A percentile compares a stretch with the other conserved stretches of the same genome.
Conservation (phyloP, 2,329 filamentous ascomycete species). For the Teratosphaeria epicoccoides region DNA sequence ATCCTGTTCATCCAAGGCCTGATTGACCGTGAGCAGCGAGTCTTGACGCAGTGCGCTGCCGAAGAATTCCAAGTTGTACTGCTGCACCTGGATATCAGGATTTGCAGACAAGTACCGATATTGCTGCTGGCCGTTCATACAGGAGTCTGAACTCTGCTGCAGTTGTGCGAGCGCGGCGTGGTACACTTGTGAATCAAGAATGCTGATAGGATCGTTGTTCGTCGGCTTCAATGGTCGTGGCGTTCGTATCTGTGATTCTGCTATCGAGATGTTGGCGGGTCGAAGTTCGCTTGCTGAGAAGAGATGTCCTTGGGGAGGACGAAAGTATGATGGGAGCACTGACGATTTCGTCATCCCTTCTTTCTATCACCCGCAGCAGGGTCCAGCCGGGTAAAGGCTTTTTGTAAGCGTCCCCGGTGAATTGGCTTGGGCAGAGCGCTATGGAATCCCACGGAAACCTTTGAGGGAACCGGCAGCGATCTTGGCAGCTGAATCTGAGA, state of each 20-base stretch:
- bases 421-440: background rate
- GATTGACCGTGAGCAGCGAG: background rate
- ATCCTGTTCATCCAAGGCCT: background rate
- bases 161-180: slow-evolving; percentile 1
- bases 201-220: background rate
- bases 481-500: background rate
- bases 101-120: background rate
- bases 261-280: background rate
- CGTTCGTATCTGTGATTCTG: background rate
- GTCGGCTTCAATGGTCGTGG: background rate
- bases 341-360: background rate
- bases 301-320: background rate
- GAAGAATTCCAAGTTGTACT: background rate
- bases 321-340: background rate
- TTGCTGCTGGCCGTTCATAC: slow-evolving; percentile 1
- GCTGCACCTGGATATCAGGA: slow-evolving; percentile 1
- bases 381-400: background rate
- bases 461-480: background rate
- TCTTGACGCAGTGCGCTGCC: background rate
- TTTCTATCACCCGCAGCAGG: background rate
- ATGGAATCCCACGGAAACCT: background rate
- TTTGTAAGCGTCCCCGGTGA: background rate
- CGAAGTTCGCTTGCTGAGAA: background rate
- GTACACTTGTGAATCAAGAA: background rate
- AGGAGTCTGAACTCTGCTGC: background rate